Conservation (phyloP, 495 filamentous ascomycete species). For the Hyaloscypha bicolor region DNA sequence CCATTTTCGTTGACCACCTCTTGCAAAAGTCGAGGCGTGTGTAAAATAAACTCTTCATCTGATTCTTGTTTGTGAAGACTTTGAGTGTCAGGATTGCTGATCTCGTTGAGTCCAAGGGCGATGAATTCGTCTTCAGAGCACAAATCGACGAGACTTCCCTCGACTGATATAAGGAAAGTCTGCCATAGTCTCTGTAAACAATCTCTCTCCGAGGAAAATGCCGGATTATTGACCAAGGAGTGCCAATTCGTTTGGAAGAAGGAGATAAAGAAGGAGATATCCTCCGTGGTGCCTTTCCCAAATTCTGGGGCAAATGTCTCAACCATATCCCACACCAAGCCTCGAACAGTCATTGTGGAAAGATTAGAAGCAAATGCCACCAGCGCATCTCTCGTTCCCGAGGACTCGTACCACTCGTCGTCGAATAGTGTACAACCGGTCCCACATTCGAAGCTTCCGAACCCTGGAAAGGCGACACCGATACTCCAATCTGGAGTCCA, state of each 20-base stretch:
- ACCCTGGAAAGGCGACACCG: background rate
- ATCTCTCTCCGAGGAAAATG: background rate
- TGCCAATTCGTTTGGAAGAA: background rate
- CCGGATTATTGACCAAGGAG: background rate
- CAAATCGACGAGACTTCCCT: no score
- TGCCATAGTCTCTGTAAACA: background rate
- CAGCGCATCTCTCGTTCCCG: background rate
- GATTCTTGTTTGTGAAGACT: background rate
- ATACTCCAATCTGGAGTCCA: background rate
- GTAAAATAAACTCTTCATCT: background rate
- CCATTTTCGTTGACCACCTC: no score
- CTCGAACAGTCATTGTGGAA: conserved; percentile 1
- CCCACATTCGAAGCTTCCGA: background rate
- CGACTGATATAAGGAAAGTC: background rate
- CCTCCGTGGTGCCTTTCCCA: no score
- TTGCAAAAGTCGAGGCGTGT: background rate
- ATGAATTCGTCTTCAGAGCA: no score
- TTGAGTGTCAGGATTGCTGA: background rate
- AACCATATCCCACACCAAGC: background rate
- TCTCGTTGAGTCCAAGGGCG: no score
- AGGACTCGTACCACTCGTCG: background rate
- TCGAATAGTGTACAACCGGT: background rate
- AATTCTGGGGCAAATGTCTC: background rate
- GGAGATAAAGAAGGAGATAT: background rate
- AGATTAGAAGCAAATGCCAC: background rate